Evolutionary conservation across 805 yeast genomes (phyloP).

Genomic region (Schwanniomyces vanrijiae): DNA sequence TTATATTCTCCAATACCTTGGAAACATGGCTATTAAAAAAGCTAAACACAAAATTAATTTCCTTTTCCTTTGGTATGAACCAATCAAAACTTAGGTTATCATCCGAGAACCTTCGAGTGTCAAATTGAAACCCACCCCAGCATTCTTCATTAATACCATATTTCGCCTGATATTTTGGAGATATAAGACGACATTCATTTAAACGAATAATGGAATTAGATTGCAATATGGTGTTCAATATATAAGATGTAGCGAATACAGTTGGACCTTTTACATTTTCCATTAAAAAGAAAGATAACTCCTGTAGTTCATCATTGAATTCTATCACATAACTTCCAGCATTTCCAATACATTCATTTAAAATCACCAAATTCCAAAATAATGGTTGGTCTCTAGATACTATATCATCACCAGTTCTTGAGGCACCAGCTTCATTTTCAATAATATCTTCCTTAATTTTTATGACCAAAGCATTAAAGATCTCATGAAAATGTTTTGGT

Average conservation of each 20-base stretch:
- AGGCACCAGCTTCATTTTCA: constrained; percentile 79
- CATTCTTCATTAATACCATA: constrained; percentile 47
- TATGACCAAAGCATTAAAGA: constrained; percentile 46
- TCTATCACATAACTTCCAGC: constrained; percentile 54
- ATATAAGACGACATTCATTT: constrained; percentile 53
- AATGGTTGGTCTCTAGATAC: constrained; percentile 77
- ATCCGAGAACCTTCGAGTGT: constrained; percentile 45
- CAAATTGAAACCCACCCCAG: constrained; percentile 78
- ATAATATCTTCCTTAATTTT: constrained; percentile 64
- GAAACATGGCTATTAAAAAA: constrained; percentile 52
- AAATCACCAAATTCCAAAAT: constrained; percentile 65
- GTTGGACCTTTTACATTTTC: constrained; percentile 62
- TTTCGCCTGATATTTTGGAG: constrained; percentile 40
- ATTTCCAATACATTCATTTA: constrained; percentile 70
- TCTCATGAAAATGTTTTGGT: constrained; percentile 44
- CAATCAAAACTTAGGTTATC: constrained; percentile 62
- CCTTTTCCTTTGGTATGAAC: constrained; percentile 66
- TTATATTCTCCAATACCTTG: constrained; percentile 44
- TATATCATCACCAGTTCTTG: constrained; percentile 64
- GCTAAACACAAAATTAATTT: constrained; percentile 60
- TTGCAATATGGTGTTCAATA: constrained; percentile 66
- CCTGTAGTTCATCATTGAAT: constrained; percentile 44
- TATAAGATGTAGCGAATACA: constrained; percentile 57
- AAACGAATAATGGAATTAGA: constrained; percentile 63
- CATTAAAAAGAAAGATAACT: constrained; percentile 46